Percentiles rank a stretch among this genome's conserved stretches.
These are phyloP conservation scores for Kewa caespitosa DNA, from an alignment of 179 eudicot species.

Conservation along the genomic window DNA sequence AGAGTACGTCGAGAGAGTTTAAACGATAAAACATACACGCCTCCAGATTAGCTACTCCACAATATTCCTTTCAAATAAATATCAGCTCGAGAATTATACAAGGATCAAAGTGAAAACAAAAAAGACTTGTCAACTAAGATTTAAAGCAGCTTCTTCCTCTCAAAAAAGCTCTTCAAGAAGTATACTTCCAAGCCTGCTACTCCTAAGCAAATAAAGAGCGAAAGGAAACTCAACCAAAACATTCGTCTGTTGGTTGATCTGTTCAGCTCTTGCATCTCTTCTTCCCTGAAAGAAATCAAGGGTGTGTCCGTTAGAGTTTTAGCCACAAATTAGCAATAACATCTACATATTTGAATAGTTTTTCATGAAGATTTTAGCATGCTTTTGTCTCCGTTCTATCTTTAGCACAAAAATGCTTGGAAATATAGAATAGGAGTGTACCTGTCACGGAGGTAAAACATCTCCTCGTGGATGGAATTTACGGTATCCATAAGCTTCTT, in stretches of 20 bases:
- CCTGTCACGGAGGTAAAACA: conserved; percentile 95
- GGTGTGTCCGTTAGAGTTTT: background rate
- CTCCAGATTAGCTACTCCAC: background rate
- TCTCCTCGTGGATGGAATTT: conserved; percentile 77
- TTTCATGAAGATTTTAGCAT: background rate
- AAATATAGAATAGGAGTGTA: conserved; percentile 24
- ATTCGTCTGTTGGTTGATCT: conserved; percentile 63
- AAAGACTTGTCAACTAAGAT: conserved; percentile 5
- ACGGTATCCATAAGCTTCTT: conserved; percentile 78
- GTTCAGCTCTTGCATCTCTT: conserved; percentile 80
- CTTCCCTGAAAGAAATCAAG: conserved; percentile 53
- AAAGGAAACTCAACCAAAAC: conserved; percentile 78
- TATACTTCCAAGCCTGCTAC: conserved; percentile 78
- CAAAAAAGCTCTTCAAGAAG: conserved; percentile 76
- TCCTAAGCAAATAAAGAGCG: conserved; percentile 54
- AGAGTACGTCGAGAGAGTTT: background rate
- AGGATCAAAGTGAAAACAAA: conserved; percentile 5
- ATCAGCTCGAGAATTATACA: conserved; percentile 22
- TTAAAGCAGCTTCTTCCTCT: conserved; percentile 82
- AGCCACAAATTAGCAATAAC: too few relatives aligned
- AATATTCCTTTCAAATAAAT: background rate
- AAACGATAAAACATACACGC: background rate
- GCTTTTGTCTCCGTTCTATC: background rate
- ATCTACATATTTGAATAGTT: background rate
- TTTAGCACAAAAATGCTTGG: background rate